Percentiles rank a stretch among this genome's conserved stretches.
phyloP scores from a whole-genome alignment of 306 rosid species.

The Citrullus amarus region DNA sequence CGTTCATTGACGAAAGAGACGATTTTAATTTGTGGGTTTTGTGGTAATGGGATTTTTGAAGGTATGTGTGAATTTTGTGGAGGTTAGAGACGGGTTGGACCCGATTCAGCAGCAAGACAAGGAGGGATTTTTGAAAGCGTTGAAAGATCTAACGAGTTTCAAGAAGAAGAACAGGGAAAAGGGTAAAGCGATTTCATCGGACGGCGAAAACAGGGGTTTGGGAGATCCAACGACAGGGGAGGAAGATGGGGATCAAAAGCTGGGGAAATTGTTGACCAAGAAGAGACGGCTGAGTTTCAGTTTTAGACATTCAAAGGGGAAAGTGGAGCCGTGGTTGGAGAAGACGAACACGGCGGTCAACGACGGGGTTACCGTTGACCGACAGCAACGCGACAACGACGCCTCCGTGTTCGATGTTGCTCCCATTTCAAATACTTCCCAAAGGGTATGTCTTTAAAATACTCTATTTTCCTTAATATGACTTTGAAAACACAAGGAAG shows the following conservation, averaged over 20 bases:
- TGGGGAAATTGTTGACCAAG: slow-evolving; percentile 19
- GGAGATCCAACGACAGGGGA: slow-evolving; percentile 1
- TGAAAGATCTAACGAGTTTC: slow-evolving; percentile 23
- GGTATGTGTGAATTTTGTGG: slow-evolving; percentile 36
- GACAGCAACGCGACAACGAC: not conserved
- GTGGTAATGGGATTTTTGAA: slow-evolving; percentile 1
- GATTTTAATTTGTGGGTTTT: not conserved
- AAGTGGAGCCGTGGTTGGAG: slow-evolving; percentile 14
- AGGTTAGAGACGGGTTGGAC: slow-evolving; percentile 19
- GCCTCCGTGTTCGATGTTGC: not conserved
- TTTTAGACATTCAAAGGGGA: slow-evolving; percentile 9
- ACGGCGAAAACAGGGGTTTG: not conserved
- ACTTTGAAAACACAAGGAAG: not conserved
- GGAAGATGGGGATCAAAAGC: slow-evolving; percentile 16
- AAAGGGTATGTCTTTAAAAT: not conserved
- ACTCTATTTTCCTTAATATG: not conserved
- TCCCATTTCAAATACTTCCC: not conserved
- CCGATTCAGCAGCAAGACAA: slow-evolving; percentile 13
- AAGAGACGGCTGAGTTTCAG: slow-evolving; percentile 19
- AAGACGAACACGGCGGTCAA: not conserved
- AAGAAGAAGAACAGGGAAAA: slow-evolving; percentile 21
- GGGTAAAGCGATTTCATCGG: slow-evolving; percentile 10
- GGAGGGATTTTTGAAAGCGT: slow-evolving; percentile 9
- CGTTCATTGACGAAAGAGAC: no score
- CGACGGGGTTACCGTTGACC: not conserved